Conservation (phyloP, 331 rosid genomes). For the Dryas integrifolia region DNA sequence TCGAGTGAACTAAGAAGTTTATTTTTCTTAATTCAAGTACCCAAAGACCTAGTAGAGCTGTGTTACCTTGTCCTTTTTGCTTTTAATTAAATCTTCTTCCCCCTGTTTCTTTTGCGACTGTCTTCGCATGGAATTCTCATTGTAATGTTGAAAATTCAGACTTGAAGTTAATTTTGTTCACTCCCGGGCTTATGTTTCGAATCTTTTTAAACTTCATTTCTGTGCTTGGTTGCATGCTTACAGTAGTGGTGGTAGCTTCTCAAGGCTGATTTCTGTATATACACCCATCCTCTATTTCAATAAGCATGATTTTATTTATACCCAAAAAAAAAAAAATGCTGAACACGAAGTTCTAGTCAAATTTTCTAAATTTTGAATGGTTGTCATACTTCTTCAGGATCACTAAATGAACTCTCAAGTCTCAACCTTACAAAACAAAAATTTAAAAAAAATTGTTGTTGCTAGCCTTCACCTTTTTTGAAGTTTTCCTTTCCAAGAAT, state of each 20-base stretch:
- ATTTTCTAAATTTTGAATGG: too few relatives aligned
- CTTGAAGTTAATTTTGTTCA: not conserved
- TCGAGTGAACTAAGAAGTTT: slow-evolving; percentile 6
- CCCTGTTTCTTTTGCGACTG: not conserved
- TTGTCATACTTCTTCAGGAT: too few relatives aligned
- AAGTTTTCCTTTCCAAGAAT: too few relatives aligned
- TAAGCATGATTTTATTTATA: too few relatives aligned
- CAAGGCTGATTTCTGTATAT: too few relatives aligned
- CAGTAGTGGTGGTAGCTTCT: not conserved
- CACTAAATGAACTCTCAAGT: too few relatives aligned
- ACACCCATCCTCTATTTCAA: too few relatives aligned
- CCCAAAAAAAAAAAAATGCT: too few relatives aligned
- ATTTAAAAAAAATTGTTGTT: too few relatives aligned
- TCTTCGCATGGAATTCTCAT: not conserved
- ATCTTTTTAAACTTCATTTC: not conserved
- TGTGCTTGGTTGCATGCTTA: not conserved
- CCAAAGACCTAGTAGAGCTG: not conserved
- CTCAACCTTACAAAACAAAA: too few relatives aligned
- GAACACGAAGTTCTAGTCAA: too few relatives aligned
- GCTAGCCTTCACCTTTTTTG: too few relatives aligned
- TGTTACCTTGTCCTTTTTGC: not conserved
- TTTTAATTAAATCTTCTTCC: not conserved
- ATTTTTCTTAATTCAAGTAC: not conserved
- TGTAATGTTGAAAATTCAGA: slow-evolving; percentile 2
- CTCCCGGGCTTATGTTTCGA: not conserved